Conservation (phyloP, 2,329 filamentous ascomycete genomes). For the Thielaviopsis euricoi region DNA sequence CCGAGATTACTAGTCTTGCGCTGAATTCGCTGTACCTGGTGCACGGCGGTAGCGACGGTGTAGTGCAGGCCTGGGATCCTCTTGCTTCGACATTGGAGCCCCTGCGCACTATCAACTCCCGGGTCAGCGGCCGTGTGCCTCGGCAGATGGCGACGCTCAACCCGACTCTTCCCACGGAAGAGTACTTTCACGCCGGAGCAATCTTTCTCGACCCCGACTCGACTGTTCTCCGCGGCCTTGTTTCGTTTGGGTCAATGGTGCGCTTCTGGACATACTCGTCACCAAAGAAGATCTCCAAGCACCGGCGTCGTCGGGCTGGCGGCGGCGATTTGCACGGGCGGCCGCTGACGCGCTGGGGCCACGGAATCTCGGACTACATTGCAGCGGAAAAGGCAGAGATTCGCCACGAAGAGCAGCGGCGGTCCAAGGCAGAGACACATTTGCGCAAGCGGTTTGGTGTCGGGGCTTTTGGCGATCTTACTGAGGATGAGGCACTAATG, state of each 20-base stretch:
- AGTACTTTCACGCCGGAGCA: slow-evolving; percentile 66
- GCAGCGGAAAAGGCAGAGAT: slow-evolving; percentile 72
- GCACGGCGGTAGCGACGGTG: slow-evolving; percentile 83
- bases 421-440: slow-evolving; percentile 49
- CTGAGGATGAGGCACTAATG: slow-evolving; percentile 46
- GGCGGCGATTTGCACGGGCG: slow-evolving; percentile 39
- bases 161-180: slow-evolving; percentile 47
- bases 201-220: slow-evolving; percentile 79
- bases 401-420: slow-evolving; percentile 51
- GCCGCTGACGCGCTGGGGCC: slow-evolving; percentile 35
- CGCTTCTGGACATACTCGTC: slow-evolving; percentile 93
- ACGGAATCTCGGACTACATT: slow-evolving; percentile 60
- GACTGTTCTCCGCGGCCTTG: slow-evolving; percentile 67
- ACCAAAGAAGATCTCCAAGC: slow-evolving; percentile 55
- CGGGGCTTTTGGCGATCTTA: slow-evolving; percentile 47
- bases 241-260: slow-evolving; percentile 72
- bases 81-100: slow-evolving; percentile 64
- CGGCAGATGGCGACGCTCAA: slow-evolving; percentile 45
- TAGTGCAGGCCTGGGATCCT: slow-evolving; percentile 96
- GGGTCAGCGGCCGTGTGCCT: slow-evolving; percentile 66
- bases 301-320: slow-evolving; percentile 63
- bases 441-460: slow-evolving; percentile 72
- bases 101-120: slow-evolving; percentile 72
- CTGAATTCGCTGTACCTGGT: slow-evolving; percentile 76
- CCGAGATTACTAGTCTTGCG: slow-evolving; percentile 67